Evolutionary conservation across 2,329 filamentous ascomycete species (phyloP), one percentile per base, ranked within the genome.

Genomic region (Cordyceps farinosa): DNA sequence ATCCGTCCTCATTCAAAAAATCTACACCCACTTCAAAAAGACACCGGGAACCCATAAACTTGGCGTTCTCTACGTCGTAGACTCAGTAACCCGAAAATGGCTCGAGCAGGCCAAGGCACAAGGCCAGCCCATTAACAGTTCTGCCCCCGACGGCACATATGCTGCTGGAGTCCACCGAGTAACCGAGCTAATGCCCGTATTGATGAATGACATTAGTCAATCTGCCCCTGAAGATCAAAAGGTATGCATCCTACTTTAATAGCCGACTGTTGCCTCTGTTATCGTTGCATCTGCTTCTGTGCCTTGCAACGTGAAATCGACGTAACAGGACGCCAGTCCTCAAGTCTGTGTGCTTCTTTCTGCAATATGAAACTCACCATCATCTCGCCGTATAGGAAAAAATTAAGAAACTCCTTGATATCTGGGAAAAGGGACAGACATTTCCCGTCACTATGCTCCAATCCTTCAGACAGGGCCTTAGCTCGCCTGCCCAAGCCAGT

Each of bases 31-130:
- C 74, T 96, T 98, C 84, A 97, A 96, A 79, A 96, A 95, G 79
- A 89, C 93, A 69, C 91, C 92, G 65, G 87, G 87, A 75, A 96
- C 92, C 76, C 94, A 99, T 86, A 99, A 99, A 81, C 86, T 99
- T 78, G 95, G 95, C 80, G 93, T 97, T 74, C 89, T 99, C 80
- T 99, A 99, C 88, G 93, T 98, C 80, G 91, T 99, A 93, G 95
- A 99, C 85, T 97, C 94, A 83, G 93, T 99, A 86, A 94, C 93
- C 77, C 92, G 95, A 79, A 94, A 96, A 82, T 99, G 95, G 94
- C 88, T 97, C 82, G 94, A 98, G 77, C 90, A 92, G 79, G 94
- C 95, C 73, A 95, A 93, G 79, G 86, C 88, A 73, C 85, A 90
- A 69, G 91, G 90, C 72, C 93, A 98, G 75, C 79, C 89, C 73